A percentile compares a stretch with the other conserved stretches of the same genome.
phyloP scores from a whole-genome alignment of 2,329 filamentous ascomycete genomes.

The Lecanosticta acicola region DNA sequence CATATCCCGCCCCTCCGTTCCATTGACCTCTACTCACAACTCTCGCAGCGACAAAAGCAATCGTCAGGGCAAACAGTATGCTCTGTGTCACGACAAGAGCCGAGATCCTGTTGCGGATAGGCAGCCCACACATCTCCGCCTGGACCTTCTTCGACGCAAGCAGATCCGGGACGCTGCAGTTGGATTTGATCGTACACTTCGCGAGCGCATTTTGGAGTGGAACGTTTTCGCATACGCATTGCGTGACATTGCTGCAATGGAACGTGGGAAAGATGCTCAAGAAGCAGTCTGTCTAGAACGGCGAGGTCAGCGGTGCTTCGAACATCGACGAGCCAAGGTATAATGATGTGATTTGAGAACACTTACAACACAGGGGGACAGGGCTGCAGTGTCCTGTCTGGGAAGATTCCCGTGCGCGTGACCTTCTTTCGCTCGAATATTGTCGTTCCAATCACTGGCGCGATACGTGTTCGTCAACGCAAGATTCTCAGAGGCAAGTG shows the following conservation, averaged over 20 bases:
- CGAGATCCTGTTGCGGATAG: neutral
- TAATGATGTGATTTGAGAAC: neutral
- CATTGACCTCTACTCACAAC: conserved; percentile 1
- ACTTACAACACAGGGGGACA: conserved; percentile 2
- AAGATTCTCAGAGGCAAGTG: no score
- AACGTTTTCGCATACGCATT: neutral
- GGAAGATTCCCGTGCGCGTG: neutral
- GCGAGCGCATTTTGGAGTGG: neutral
- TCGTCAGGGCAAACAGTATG: conserved; percentile 4
- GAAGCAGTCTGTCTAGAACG: neutral
- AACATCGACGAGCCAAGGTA: neutral
- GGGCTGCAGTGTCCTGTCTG: neutral
- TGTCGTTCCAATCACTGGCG: no score
- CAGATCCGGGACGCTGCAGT: conserved; percentile 1
- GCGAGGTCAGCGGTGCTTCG: neutral
- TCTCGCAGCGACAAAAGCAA: conserved; percentile 3
- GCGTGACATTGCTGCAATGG: neutral
- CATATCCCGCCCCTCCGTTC: conserved; percentile 8
- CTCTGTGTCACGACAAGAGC: neutral
- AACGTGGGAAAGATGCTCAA: neutral
- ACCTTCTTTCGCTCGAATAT: no score
- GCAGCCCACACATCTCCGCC: conserved; percentile 4
- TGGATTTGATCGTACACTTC: neutral
- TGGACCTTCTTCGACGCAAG: conserved; percentile 8
- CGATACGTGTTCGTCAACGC: no score